phyloP scores from a whole-genome alignment of 1,284 basidiomycete genomes.

The Porodaedalea pini region DNA sequence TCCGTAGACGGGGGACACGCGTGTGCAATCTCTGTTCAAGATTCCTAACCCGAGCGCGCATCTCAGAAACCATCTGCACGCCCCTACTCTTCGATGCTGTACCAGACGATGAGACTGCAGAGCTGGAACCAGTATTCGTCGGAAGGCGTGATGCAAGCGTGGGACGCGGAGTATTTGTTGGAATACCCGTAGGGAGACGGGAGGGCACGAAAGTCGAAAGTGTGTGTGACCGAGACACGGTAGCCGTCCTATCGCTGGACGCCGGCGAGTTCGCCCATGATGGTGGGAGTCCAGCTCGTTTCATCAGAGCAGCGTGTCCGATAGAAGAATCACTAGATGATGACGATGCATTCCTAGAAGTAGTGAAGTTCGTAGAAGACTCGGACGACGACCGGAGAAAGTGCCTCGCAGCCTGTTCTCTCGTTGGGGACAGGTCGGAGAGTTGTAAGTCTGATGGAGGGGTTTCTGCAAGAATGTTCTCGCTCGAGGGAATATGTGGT shows the following conservation, averaged over 20 bases:
- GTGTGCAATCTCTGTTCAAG: slow-evolving; percentile 82
- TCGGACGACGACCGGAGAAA: slow-evolving; percentile 36
- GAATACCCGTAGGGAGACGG: slow-evolving; percentile 18
- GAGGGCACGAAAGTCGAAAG: slow-evolving; percentile 42
- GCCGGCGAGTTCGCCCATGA: slow-evolving; percentile 41
- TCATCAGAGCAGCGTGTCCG: slow-evolving; percentile 47
- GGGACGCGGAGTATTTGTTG: slow-evolving; percentile 20
- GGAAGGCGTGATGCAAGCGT: slow-evolving; percentile 12
- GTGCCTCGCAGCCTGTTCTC: not conserved
- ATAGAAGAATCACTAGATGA: slow-evolving; percentile 36
- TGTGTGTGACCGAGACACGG: slow-evolving; percentile 56
- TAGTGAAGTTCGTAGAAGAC: slow-evolving; percentile 27
- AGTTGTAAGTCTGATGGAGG: slow-evolving; percentile 60
- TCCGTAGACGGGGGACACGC: slow-evolving; percentile 73
- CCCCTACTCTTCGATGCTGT: slow-evolving; percentile 67
- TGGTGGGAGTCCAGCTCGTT: slow-evolving; percentile 48
- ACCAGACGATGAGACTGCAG: slow-evolving; percentile 23
- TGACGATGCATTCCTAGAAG: slow-evolving; percentile 30
- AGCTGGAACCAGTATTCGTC: slow-evolving; percentile 2
- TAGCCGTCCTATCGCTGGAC: slow-evolving; percentile 36
- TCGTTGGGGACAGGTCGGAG: slow-evolving; percentile 43
- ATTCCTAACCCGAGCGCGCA: slow-evolving; percentile 75
- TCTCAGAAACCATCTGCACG: slow-evolving; percentile 85
- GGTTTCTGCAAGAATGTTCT: slow-evolving; percentile 43
- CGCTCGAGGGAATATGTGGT: slow-evolving; percentile 27